A percentile compares a stretch with the other conserved stretches of the same genome.
phyloP scores from a whole-genome alignment of 2,329 filamentous ascomycete species.

The Hypoxylon sp. region DNA sequence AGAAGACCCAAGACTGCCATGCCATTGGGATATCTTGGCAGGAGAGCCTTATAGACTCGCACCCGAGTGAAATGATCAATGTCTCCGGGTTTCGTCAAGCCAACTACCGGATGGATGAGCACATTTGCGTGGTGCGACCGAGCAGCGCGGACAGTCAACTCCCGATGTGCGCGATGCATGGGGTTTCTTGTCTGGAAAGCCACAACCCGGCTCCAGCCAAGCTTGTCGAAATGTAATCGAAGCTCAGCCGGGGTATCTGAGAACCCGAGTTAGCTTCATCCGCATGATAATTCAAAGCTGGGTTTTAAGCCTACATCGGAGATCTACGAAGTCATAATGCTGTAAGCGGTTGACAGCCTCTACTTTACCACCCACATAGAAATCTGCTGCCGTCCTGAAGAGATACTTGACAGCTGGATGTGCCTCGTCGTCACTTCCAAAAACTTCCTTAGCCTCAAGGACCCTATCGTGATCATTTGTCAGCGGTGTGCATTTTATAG shows the following conservation, averaged over 20 bases:
- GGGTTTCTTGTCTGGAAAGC: constrained; percentile 99
- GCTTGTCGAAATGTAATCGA: constrained; percentile 97
- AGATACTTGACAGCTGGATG: constrained; percentile 96
- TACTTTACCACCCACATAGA: constrained; percentile 95
- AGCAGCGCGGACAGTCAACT: constrained; percentile 96
- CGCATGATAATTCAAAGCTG: neutral
- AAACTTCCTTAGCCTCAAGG: constrained; percentile 93
- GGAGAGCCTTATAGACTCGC: constrained; percentile 96
- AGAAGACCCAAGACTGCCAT: constrained; percentile 98
- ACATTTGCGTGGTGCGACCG: constrained; percentile 97
- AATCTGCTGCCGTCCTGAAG: constrained; percentile 82
- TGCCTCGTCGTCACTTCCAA: constrained; percentile 88
- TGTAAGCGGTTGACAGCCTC: constrained; percentile 95
- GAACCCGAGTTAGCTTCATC: constrained; percentile 34
- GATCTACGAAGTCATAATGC: constrained; percentile 98
- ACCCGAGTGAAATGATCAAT: constrained; percentile 99
- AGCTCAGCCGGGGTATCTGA: constrained; percentile 92
- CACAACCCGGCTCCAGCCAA: constrained; percentile 97
- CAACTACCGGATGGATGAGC: constrained; percentile 98
- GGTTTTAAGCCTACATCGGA: constrained; percentile 78
- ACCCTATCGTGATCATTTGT: constrained; percentile 64
- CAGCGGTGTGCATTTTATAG: constrained; percentile 69
- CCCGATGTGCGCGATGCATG: constrained; percentile 98
- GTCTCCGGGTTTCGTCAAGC: constrained; percentile 98
- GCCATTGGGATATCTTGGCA: constrained; percentile 97